Conservation (phyloP, 306 rosid genomes). For the Urtica urens region DNA sequence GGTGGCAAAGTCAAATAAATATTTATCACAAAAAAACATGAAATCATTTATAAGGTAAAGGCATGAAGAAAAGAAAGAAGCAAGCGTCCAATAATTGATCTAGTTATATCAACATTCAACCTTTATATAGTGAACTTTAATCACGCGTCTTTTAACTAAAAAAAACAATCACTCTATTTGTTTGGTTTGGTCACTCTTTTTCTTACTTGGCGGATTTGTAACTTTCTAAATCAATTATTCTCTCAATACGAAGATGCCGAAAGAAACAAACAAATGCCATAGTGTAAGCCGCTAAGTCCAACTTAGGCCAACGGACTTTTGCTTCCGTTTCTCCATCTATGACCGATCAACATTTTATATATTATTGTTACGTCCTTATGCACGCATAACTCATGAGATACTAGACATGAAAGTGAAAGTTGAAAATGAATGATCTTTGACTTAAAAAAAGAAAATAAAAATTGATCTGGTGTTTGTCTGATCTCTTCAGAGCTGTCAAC, state of each 20-base stretch:
- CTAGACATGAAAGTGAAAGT: neutral
- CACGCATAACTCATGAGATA: conserved; percentile 22
- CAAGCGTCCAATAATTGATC: conserved; percentile 13
- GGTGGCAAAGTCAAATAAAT: neutral
- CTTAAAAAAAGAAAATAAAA: conserved; percentile 5
- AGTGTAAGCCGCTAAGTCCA: conserved; percentile 18
- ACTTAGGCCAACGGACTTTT: conserved; percentile 25
- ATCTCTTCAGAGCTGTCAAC: conserved; percentile 11
- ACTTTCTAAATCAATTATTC: neutral
- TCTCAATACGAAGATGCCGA: conserved; percentile 16
- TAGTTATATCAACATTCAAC: neutral
- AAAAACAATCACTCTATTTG: neutral
- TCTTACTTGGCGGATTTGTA: conserved; percentile 14
- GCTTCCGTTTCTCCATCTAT: neutral
- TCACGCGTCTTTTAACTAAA: neutral
- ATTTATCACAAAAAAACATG: neutral
- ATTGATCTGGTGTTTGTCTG: conserved; percentile 1
- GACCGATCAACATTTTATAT: neutral
- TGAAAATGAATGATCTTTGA: neutral
- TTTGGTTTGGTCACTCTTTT: neutral
- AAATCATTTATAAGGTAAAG: neutral
- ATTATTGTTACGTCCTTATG: neutral
- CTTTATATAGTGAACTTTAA: neutral
- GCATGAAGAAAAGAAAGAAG: neutral
- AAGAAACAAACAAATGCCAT: conserved; percentile 5